These are phyloP conservation scores for Lasiosphaeris hirsuta DNA, from an alignment of 495 filamentous ascomycete species.

Conservation along the genomic window DNA sequence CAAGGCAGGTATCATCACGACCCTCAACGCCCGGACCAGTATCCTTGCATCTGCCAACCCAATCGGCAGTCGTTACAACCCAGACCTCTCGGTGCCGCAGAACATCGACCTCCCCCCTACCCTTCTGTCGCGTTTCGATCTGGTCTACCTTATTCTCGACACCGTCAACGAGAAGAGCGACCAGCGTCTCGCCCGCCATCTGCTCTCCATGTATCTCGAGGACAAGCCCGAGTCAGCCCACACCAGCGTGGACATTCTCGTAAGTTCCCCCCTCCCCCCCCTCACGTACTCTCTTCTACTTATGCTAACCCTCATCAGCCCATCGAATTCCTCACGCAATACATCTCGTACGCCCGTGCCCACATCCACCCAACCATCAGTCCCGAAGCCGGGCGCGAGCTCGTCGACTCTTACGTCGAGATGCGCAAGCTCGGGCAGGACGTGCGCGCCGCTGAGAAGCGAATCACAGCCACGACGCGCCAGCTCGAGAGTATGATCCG, in stretches of 20 bases:
- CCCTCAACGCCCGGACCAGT: slow-evolving; percentile 88
- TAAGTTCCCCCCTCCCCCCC: slow-evolving; percentile 42
- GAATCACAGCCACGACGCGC: slow-evolving; percentile 94
- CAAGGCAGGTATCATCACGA: slow-evolving; percentile 98
- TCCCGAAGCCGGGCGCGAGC: slow-evolving; percentile 69
- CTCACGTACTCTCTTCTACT: neutral
- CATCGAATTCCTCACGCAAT: slow-evolving; percentile 90
- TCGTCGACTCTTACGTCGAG: slow-evolving; percentile 84
- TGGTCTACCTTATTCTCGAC: slow-evolving; percentile 95
- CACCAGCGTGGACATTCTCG: slow-evolving; percentile 63
- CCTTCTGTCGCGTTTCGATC: slow-evolving; percentile 88
- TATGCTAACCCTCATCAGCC: slow-evolving; percentile 52
- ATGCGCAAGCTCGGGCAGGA: slow-evolving; percentile 97
- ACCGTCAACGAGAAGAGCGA: slow-evolving; percentile 85
- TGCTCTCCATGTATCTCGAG: slow-evolving; percentile 96
- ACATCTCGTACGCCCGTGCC: slow-evolving; percentile 94
- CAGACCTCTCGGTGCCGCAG: slow-evolving; percentile 89
- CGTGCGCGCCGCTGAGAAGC: slow-evolving; percentile 86
- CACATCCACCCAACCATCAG: slow-evolving; percentile 80
- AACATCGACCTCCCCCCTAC: slow-evolving; percentile 98
- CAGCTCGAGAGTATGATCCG: slow-evolving; percentile 98
- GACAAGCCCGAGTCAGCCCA: slow-evolving; percentile 87
- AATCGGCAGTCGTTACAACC: slow-evolving; percentile 96
- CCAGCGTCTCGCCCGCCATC: slow-evolving; percentile 82
- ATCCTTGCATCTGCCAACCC: slow-evolving; percentile 97